Conservation (phyloP, 2,329 filamentous ascomycete species). For the Aspergillus sp. region DNA sequence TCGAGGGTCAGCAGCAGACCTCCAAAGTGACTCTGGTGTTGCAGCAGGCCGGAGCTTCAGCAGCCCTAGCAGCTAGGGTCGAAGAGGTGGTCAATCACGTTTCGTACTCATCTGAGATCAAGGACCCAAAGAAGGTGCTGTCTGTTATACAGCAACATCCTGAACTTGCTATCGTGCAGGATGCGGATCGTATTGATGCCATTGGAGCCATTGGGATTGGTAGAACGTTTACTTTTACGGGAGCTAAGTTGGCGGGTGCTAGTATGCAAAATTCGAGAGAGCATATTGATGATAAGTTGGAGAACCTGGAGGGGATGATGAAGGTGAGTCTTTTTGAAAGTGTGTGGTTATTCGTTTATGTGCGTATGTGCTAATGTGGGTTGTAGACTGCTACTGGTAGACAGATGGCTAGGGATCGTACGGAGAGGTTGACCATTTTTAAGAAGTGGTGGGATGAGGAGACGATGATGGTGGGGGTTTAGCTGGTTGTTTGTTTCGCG, state of each 20-base stretch:
- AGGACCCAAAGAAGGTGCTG: slow-evolving; percentile 7
- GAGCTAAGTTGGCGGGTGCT: not conserved
- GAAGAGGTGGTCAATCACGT: slow-evolving; percentile 18
- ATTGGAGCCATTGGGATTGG: slow-evolving; percentile 11
- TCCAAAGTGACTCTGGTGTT: slow-evolving; percentile 10
- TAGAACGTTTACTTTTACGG: slow-evolving; percentile 1
- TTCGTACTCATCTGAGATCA: slow-evolving; percentile 18
- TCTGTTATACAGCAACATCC: slow-evolving; percentile 1
- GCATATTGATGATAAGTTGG: slow-evolving; percentile 11
- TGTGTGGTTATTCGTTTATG: too few species aligned
- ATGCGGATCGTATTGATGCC: slow-evolving; percentile 14
- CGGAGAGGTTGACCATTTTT: slow-evolving; percentile 3
- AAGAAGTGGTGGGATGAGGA: slow-evolving; percentile 11
- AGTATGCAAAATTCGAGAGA: slow-evolving; percentile 5
- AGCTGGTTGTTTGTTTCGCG: not conserved
- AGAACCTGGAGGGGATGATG: slow-evolving; percentile 6
- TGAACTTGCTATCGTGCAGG: slow-evolving; percentile 11
- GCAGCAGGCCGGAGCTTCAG: slow-evolving; percentile 1
- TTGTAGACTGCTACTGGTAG: not conserved
- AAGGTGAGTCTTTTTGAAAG: not conserved
- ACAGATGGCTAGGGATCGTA: slow-evolving; percentile 5
- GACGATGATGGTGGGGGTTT: not conserved
- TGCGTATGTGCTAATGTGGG: not conserved
- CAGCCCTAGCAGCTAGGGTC: slow-evolving; percentile 1
- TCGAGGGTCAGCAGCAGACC: not conserved